Conservation (phyloP, 371 early-diverging fungal genomes). For the Mortierella sp. region DNA sequence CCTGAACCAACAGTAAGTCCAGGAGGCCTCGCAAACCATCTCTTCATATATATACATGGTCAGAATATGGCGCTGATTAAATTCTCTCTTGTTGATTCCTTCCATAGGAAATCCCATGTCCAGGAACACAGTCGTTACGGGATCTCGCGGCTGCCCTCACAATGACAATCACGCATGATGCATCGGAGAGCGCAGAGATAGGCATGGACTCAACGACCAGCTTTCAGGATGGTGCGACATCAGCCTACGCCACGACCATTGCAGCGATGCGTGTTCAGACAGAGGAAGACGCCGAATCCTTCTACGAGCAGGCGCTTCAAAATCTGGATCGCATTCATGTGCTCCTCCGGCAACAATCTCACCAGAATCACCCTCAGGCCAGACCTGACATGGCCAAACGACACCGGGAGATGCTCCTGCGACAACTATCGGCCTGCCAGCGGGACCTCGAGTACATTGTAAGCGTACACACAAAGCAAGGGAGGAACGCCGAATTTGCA, state of each 20-base stretch:
- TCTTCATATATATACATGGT: background rate
- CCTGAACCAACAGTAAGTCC: conserved; percentile 67
- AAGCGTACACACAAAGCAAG: conserved; percentile 58
- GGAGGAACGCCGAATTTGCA: conserved; percentile 63
- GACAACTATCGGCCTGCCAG: conserved; percentile 41
- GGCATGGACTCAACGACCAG: conserved; percentile 1
- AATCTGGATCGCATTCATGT: conserved; percentile 34
- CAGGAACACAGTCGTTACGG: conserved; percentile 49
- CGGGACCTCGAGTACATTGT: conserved; percentile 64
- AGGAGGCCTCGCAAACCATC: background rate
- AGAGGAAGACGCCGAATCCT: conserved; percentile 50
- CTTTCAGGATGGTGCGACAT: conserved; percentile 18
- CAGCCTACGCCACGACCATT: conserved; percentile 48
- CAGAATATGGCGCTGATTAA: too few species aligned
- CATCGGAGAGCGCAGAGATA: conserved; percentile 10
- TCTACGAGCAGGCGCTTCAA: conserved; percentile 32
- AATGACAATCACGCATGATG: conserved; percentile 36
- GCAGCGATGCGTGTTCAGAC: conserved; percentile 51
- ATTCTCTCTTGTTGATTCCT: too few species aligned
- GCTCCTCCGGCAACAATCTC: conserved; percentile 17
- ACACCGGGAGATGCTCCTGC: conserved; percentile 26
- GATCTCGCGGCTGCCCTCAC: conserved; percentile 49
- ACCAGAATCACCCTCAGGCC: background rate
- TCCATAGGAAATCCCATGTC: conserved; percentile 51
- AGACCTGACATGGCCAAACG: background rate